Percentiles rank a stretch among this genome's conserved stretches.
phyloP scores from a whole-genome alignment of 495 filamentous ascomycete species.

The Hyaloscypha variabilis region DNA sequence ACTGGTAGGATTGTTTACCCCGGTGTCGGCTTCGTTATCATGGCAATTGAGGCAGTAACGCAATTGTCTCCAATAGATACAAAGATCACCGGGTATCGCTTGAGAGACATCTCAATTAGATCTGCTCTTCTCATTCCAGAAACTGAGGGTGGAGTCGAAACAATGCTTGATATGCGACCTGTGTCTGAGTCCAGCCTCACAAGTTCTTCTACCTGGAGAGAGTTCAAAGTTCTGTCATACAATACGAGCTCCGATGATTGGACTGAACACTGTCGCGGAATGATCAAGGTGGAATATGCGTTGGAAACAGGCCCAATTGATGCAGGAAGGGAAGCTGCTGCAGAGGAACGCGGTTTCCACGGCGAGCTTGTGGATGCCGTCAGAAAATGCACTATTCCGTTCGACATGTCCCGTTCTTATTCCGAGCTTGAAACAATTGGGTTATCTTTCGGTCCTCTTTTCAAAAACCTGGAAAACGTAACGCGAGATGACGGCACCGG shows the following conservation, averaged over 20 bases:
- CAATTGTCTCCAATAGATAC: conserved; percentile 32
- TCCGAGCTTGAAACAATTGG: conserved; percentile 9
- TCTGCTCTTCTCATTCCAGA: conserved; percentile 40
- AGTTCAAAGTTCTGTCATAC: conserved; percentile 35
- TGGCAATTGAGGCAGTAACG: conserved; percentile 39
- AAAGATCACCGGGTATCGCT: conserved; percentile 8
- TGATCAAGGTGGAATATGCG: conserved; percentile 2
- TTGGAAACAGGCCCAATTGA: conserved; percentile 4
- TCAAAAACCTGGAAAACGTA: conserved; percentile 4
- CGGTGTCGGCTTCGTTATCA: conserved; percentile 48
- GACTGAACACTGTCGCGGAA: conserved; percentile 15
- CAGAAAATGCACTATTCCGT: neutral
- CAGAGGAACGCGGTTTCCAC: neutral
- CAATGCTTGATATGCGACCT: conserved; percentile 25
- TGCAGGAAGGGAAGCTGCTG: conserved; percentile 1
- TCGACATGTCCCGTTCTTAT: conserved; percentile 2
- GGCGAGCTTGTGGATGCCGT: neutral
- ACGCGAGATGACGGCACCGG: conserved; percentile 11
- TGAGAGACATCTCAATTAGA: conserved; percentile 23
- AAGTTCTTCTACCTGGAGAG: conserved; percentile 28
- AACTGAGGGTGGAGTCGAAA: conserved; percentile 34
- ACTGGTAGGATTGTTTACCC: conserved; percentile 28
- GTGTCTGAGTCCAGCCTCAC: neutral
- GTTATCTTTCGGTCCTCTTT: conserved; percentile 4
- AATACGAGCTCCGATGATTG: conserved; percentile 16